Conservation (phyloP, 495 filamentous ascomycete genomes). For the Chaetomium cochliodes region DNA sequence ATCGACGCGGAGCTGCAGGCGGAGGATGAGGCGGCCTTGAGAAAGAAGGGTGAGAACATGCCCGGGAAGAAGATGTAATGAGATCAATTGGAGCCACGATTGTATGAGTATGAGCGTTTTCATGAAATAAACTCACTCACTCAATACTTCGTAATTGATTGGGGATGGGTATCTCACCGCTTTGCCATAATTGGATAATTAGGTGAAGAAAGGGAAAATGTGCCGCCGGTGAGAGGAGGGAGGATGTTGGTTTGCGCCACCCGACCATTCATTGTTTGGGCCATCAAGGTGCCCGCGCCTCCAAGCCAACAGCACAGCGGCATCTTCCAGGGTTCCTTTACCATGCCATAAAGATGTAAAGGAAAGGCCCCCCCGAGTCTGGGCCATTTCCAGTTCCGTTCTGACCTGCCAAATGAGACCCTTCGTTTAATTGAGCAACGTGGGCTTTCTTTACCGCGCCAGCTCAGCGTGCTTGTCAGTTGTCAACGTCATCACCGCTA, state of each 20-base stretch:
- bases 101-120: neutral
- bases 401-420: neutral
- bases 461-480: neutral
- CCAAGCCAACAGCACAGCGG: neutral
- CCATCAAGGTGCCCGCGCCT: conserved; percentile 22
- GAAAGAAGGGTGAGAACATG: conserved; percentile 55
- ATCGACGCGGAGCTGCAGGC: conserved; percentile 67
- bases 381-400: neutral
- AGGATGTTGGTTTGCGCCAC: neutral
- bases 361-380: neutral
- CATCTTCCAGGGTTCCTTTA: neutral
- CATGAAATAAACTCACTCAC: too few relatives aligned
- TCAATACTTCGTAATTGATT: neutral
- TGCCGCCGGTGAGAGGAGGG: neutral
- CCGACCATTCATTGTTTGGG: neutral
- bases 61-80: conserved; percentile 25
- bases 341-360: neutral
- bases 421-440: neutral
- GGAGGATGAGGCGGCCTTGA: conserved; percentile 66
- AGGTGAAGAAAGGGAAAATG: neutral
- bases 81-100: neutral
- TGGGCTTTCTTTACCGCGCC: neutral
- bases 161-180: neutral
- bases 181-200: neutral
- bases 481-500: conserved; percentile 5